phyloP scores from a whole-genome alignment of 306 rosid species.

The Rosa chinensis region DNA sequence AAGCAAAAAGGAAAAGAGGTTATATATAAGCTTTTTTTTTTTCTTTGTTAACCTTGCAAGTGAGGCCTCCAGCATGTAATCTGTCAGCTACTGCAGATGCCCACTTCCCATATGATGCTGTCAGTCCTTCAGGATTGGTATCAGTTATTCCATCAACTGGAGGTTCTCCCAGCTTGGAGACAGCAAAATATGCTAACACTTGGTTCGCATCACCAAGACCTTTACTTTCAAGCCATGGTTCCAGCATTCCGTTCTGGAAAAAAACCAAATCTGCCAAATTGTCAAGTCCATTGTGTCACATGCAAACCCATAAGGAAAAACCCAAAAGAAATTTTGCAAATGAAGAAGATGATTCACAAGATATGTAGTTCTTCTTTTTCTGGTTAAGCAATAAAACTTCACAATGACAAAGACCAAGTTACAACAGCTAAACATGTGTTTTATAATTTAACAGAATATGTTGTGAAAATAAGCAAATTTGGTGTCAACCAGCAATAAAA shows the following conservation, averaged over 20 bases:
- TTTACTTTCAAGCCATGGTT: slow-evolving; percentile 82
- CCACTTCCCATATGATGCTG: slow-evolving; percentile 94
- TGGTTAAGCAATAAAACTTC: background rate
- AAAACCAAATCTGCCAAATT: slow-evolving; percentile 89
- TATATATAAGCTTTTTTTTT: background rate
- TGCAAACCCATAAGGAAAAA: background rate
- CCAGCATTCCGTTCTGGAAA: slow-evolving; percentile 99
- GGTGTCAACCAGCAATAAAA: background rate
- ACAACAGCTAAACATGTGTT: background rate
- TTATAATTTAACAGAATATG: background rate
- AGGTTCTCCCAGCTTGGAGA: slow-evolving; percentile 84
- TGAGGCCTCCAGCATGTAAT: slow-evolving; percentile 73
- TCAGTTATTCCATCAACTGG: slow-evolving; percentile 88
- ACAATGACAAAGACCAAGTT: background rate
- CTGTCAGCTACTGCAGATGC: slow-evolving; percentile 70
- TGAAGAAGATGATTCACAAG: background rate
- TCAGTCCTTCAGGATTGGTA: slow-evolving; percentile 92
- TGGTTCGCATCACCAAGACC: slow-evolving; percentile 71
- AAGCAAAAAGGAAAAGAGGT: background rate
- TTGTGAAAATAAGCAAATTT: background rate
- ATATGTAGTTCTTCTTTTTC: background rate
- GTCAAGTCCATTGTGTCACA: slow-evolving; percentile 33
- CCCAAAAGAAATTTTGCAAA: background rate
- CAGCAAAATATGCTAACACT: slow-evolving; percentile 90
- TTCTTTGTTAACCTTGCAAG: slow-evolving; percentile 65